Base-by-base conservation (phyloP, 2,329 filamentous ascomycete genomes). In the Paecilomyces fulvus region DNA sequence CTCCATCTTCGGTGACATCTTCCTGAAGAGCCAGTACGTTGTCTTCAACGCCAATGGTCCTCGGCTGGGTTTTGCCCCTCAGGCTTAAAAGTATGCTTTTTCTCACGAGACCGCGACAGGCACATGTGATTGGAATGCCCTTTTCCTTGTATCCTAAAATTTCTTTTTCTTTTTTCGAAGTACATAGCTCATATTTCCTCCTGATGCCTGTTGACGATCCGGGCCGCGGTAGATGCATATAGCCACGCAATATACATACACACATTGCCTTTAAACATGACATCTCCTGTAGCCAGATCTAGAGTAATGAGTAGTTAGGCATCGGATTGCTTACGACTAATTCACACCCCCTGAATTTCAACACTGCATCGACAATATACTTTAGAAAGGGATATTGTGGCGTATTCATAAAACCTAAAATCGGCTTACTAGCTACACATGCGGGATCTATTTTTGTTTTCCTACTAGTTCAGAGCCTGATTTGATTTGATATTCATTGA, bases 1-100 rank as follows among this genome's bases (percentile, higher is more conserved):
- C 60, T 83, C 80, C 56, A 90, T 95, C 66, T 82, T 92, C 56
- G 90, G 90, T 9, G 88, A 92, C 59, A 79, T 88, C 56, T 89
- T 91, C 75, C 79, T 94, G 62, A 94, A 94, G 82, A 82, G 82
- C 55, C 78, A 88, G 60, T 91, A 88, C 67, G 84, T 87, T 30
- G 83, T 90, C 51, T 90, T 90, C 69, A 86, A 90, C 67, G 70
- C 77, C 5, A 72, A 68, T 20, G 73, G 74, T 4, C 73, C 75
- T 57, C 70, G 72, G 51, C 66, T 83, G 28, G 80, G 79, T 9
- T 79, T 81, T 59, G 80, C 80, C 4, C 55, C 69, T 25, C 70
- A 73, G 64, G 65, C 67, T 51, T 72, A 65, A 54, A 53, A 10
- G 11, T 20, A 11, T 49, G 20, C 17, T 23, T 49, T 49, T 49